Percentiles rank a stretch among this genome's conserved stretches.
phyloP scores from a whole-genome alignment of 495 filamentous ascomycete species.

The Xylaria cubensis region DNA sequence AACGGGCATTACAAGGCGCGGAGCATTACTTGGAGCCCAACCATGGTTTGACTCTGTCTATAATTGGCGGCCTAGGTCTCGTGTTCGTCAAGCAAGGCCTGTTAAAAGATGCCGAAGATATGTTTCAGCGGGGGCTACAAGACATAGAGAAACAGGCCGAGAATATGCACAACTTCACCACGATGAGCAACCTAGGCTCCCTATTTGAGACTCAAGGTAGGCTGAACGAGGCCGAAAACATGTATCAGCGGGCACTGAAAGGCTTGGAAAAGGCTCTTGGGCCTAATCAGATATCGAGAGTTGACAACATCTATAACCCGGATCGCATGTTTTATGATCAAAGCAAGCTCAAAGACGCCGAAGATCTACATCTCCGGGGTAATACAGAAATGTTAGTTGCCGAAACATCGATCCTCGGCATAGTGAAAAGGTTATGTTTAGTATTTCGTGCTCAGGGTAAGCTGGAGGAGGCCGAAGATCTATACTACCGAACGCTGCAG shows the following conservation, averaged over 20 bases:
- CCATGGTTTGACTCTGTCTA: background rate
- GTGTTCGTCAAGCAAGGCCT: conserved; percentile 40
- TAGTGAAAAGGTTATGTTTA: background rate
- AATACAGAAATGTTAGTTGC: too few relatives aligned
- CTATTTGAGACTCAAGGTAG: background rate
- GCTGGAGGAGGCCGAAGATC: background rate
- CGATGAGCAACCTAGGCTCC: background rate
- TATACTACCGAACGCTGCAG: background rate
- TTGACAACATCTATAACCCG: background rate
- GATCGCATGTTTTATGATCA: background rate
- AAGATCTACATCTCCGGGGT: conserved; percentile 2
- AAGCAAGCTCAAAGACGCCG: background rate
- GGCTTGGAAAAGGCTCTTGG: background rate
- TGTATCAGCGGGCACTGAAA: background rate
- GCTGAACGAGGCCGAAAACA: background rate
- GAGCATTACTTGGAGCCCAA: background rate
- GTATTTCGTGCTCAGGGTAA: background rate
- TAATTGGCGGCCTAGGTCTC: background rate
- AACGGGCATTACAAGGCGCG: background rate
- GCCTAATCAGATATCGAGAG: background rate
- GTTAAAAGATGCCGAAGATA: conserved; percentile 40
- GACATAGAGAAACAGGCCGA: conserved; percentile 37
- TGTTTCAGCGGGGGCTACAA: conserved; percentile 45
- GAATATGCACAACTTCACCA: too few relatives aligned
- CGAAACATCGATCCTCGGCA: background rate